Base-by-base conservation (phyloP, 441 rosid species). In the Erodium trifolium region DNA sequence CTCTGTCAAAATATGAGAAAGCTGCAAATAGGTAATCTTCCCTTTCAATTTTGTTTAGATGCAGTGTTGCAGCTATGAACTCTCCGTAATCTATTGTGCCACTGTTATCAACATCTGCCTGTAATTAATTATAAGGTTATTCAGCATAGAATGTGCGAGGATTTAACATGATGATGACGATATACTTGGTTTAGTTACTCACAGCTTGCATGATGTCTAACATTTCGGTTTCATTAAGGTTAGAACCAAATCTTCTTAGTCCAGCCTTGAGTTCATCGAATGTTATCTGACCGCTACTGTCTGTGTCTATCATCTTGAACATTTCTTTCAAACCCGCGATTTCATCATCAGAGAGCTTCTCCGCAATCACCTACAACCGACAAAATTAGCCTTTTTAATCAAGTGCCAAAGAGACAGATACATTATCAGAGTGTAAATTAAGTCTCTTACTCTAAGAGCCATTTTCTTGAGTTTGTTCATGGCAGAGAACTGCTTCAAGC, bases 221-320 rank as follows among this genome's bases (percentile, higher is more conserved):
- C 72, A 93, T 83, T 75, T 91, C 99, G 69, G 91, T 80, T 68
- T 93, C 96, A 83, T 83, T 83, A 66, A 91, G 79, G 80, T 76
- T 72, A 63, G 95, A 90, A 10, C 96, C 97, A 37, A 84, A 95
- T 82, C 82, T 89, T 74, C 84, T 92, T 75, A 93, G 78, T 47
- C 96, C 97, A 2, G 65, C 85, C 76, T 87, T 93, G 64, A 93
- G 85, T 82, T 93, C 99, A 71, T 91, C 92, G 3, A 91, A 87
- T 65, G 97, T 86, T 34, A 93, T 91, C 9, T 89, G 83, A 63
- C 99, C 97, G 34, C 99, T 94, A 41, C 78, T 80, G 76, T 91
- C 98, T 69, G 91, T 57, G 71, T 93, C 97, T 72, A 93, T 93
- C 97, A 90, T 93, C 85, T 87, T 93, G 83, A 93, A 91, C 96